These are phyloP conservation scores for Colletotrichum scovillei DNA, from an alignment of 2,329 filamentous ascomycete species.

Conservation along the genomic window DNA sequence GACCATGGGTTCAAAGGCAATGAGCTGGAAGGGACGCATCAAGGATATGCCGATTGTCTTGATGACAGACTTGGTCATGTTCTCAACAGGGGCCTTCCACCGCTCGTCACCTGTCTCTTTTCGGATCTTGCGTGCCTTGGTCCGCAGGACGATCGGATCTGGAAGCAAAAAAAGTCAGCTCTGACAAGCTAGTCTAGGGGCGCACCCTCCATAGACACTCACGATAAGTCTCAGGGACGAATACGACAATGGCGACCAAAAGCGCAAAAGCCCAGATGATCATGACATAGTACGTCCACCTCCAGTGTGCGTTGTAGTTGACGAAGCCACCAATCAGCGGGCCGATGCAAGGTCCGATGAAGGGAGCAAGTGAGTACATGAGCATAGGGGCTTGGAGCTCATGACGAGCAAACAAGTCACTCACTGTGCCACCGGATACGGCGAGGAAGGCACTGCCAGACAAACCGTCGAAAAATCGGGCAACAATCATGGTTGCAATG, in stretches of 20 bases:
- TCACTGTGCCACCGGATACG: conserved; percentile 87
- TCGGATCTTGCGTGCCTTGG: conserved; percentile 77
- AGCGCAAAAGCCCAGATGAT: conserved; percentile 82
- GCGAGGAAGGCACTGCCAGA: conserved; percentile 75
- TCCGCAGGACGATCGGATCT: conserved; percentile 76
- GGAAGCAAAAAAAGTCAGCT: conserved; percentile 18
- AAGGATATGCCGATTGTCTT: conserved; percentile 69
- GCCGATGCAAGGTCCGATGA: conserved; percentile 70
- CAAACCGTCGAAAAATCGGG: conserved; percentile 81
- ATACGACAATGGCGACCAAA: conserved; percentile 71
- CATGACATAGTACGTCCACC: conserved; percentile 87
- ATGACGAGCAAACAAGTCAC: conserved; percentile 78
- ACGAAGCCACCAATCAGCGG: conserved; percentile 82
- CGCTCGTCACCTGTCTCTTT: conserved; percentile 81
- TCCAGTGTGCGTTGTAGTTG: conserved; percentile 79
- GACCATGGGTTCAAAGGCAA: conserved; percentile 87
- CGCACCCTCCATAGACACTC: conserved; percentile 42
- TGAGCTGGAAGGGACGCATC: conserved; percentile 80
- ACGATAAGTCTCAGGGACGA: conserved; percentile 91
- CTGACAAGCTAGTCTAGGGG: not conserved
- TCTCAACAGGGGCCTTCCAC: conserved; percentile 84
- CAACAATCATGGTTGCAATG: conserved; percentile 81
- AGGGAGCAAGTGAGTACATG: conserved; percentile 76
- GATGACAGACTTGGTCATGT: conserved; percentile 73
- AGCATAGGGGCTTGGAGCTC: conserved; percentile 86